These are phyloP conservation scores for Moricandia moricandioides DNA, from an alignment of 345 rosid genomes.

Conservation along the genomic window DNA sequence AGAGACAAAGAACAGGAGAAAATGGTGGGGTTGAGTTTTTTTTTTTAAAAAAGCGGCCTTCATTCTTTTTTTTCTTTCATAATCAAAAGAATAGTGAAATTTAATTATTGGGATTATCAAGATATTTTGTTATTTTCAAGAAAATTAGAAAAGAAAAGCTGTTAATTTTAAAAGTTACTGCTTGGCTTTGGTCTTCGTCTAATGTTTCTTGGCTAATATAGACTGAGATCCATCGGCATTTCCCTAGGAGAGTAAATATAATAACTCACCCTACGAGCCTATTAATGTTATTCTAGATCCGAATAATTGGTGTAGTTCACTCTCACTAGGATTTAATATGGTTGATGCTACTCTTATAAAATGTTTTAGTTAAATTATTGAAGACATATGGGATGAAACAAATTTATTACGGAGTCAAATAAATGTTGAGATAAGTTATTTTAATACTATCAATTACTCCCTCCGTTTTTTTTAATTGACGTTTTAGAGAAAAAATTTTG, in stretches of 20 bases:
- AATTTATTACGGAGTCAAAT: not conserved
- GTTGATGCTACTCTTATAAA: not conserved
- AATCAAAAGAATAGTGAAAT: constrained; percentile 10
- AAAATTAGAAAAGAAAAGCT: not conserved
- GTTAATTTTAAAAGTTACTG: constrained; percentile 27
- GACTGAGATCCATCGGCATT: constrained; percentile 15
- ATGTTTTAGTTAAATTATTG: not conserved
- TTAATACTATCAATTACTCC: no score
- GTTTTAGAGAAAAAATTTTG: no score
- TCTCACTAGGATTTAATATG: not conserved
- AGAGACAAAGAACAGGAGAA: constrained; percentile 23
- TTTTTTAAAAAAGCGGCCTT: not conserved
- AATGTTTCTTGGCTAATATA: constrained; percentile 3
- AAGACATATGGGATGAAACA: not conserved
- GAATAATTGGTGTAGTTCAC: not conserved
- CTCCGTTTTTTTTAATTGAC: no score
- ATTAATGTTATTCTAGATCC: not conserved
- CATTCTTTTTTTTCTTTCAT: not conserved
- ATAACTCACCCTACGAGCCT: constrained; percentile 7
- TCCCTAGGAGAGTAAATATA: constrained; percentile 3
- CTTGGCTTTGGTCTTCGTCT: constrained; percentile 29
- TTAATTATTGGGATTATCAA: constrained; percentile 36
- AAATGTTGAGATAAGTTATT: not conserved
- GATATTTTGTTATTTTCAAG: not conserved
- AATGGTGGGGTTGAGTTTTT: constrained; percentile 30